A percentile compares a stretch with the other conserved stretches of the same genome.
Conservation (phyloP, 1,284 basidiomycete species). For the Rhodotorula glutinis region DNA sequence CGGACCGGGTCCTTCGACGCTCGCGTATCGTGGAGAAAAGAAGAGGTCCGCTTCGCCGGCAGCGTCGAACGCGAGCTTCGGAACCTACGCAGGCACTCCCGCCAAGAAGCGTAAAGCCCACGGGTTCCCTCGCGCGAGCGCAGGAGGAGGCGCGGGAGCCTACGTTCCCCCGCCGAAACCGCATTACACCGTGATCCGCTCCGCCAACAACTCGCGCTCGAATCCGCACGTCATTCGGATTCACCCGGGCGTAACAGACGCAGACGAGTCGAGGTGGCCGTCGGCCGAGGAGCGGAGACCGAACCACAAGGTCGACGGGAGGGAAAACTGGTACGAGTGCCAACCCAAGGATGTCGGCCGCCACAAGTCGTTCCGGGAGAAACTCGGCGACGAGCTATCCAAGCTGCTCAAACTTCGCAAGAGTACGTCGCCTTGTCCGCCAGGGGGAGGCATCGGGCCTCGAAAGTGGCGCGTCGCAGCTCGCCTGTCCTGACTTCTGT, state of each 20-base stretch:
- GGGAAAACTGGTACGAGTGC: slow-evolving; percentile 22
- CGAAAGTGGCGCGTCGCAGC: too few species aligned
- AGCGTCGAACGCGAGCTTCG: too few species aligned
- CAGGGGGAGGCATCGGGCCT: too few species aligned
- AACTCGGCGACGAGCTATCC: slow-evolving; percentile 17
- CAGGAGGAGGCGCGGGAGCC: neutral
- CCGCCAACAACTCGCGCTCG: neutral
- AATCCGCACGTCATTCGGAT: slow-evolving; percentile 24
- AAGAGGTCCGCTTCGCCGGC: neutral
- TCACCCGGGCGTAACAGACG: slow-evolving; percentile 26
- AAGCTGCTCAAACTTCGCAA: neutral
- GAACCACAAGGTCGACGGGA: slow-evolving; percentile 8
- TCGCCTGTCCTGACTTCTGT: neutral
- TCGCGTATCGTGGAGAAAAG: neutral
- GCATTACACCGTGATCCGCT: slow-evolving; percentile 25
- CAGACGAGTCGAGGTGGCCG: slow-evolving; percentile 8
- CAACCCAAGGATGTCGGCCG: neutral
- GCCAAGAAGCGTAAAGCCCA: neutral
- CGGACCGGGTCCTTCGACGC: neutral
- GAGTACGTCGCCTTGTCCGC: neutral
- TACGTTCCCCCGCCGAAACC: slow-evolving; percentile 15
- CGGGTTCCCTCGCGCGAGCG: neutral
- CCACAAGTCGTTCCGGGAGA: slow-evolving; percentile 3
- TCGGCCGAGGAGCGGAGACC: neutral
- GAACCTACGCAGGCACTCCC: too few species aligned